These are phyloP conservation scores for Irpex sp. DNA, from an alignment of 1,284 basidiomycete genomes.

Conservation along the genomic window DNA sequence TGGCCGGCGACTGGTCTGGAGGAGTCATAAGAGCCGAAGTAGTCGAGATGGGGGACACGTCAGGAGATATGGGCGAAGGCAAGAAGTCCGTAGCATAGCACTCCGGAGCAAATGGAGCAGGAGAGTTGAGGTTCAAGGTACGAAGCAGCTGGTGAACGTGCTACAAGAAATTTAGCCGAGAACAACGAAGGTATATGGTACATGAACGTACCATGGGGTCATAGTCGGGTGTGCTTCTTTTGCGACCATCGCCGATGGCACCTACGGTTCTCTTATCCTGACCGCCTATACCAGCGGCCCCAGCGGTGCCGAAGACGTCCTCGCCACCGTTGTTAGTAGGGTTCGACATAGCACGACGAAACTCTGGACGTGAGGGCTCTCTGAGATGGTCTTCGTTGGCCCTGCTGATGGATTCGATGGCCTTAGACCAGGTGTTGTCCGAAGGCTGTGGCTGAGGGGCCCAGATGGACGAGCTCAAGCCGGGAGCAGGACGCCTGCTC, in stretches of 20 bases:
- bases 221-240: slow-evolving; percentile 51
- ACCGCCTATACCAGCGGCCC: slow-evolving; percentile 34
- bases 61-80: slow-evolving; percentile 43
- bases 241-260: slow-evolving; percentile 73
- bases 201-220: slow-evolving; percentile 46
- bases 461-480: slow-evolving; percentile 58
- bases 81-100: neutral
- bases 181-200: slow-evolving; percentile 17
- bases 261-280: slow-evolving; percentile 51
- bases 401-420: slow-evolving; percentile 56
- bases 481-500: slow-evolving; percentile 15
- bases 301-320: slow-evolving; percentile 60
- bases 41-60: slow-evolving; percentile 65
- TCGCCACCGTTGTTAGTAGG: slow-evolving; percentile 36
- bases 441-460: slow-evolving; percentile 69
- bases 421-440: slow-evolving; percentile 60
- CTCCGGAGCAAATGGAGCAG: slow-evolving; percentile 40
- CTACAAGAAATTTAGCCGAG: slow-evolving; percentile 34
- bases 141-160: slow-evolving; percentile 75
- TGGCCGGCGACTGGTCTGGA: slow-evolving; percentile 63
- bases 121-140: slow-evolving; percentile 71
- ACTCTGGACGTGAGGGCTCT: slow-evolving; percentile 18
- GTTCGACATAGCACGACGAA: slow-evolving; percentile 24
- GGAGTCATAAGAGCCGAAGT: slow-evolving; percentile 64
- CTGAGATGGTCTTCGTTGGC: slow-evolving; percentile 36